Conservation (phyloP, 1,139 yeast species). For the Scheffersomyces segobiensis region DNA sequence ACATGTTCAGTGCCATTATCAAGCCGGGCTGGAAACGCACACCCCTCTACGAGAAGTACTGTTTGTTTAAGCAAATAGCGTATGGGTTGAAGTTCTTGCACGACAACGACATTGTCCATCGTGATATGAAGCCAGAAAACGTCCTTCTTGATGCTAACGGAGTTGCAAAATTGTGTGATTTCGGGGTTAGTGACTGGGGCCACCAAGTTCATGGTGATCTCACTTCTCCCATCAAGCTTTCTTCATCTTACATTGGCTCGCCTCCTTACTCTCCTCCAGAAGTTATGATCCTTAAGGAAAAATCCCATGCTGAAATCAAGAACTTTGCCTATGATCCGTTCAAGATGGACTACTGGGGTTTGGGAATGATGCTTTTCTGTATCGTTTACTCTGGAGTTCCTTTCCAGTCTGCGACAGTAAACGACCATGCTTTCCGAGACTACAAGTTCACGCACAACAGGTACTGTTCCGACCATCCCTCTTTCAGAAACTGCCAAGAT, state of each 20-base stretch:
- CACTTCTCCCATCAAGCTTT: constrained; percentile 43
- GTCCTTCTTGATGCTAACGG: constrained; percentile 57
- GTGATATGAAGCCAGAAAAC: constrained; percentile 70
- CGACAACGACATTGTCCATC: constrained; percentile 57
- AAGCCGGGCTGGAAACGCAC: constrained; percentile 51
- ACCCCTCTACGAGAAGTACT: constrained; percentile 50
- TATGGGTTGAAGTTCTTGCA: constrained; percentile 57
- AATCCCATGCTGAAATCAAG: constrained; percentile 35
- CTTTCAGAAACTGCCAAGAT: constrained; percentile 51
- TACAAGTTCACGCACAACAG: constrained; percentile 55
- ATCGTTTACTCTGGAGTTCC: constrained; percentile 62
- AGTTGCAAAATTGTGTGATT: constrained; percentile 69
- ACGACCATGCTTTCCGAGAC: constrained; percentile 59
- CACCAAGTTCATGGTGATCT: constrained; percentile 58
- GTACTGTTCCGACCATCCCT: constrained; percentile 50
- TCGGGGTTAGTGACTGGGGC: constrained; percentile 71
- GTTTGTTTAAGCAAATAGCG: constrained; percentile 61
- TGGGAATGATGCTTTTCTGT: constrained; percentile 67
- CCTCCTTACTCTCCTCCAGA: constrained; percentile 84
- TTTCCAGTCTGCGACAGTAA: constrained; percentile 51
- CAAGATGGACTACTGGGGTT: constrained; percentile 71
- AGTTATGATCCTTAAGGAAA: constrained; percentile 55
- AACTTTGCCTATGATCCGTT: constrained; percentile 62
- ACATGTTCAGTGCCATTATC: constrained; percentile 45
- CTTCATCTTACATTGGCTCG: constrained; percentile 63